phyloP scores from a whole-genome alignment of 2,329 filamentous ascomycete species.

The Apiospora phragmitis region DNA sequence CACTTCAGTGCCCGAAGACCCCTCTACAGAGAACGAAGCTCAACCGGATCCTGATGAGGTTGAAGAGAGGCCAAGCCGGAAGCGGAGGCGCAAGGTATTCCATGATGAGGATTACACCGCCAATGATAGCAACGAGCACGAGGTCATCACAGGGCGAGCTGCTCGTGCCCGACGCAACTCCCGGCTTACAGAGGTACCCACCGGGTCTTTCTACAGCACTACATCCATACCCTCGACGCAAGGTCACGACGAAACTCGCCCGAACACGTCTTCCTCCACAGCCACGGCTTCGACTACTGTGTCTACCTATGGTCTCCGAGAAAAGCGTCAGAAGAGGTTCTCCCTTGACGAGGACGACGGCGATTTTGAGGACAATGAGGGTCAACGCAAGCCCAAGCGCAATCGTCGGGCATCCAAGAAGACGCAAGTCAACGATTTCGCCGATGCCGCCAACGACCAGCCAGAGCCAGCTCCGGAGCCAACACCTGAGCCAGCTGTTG shows the following conservation, averaged over 20 bases:
- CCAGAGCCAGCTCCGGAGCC: constrained; percentile 11
- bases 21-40: constrained; percentile 14
- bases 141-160: not conserved
- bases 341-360: constrained; percentile 46
- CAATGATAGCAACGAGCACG: constrained; percentile 8
- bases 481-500: not conserved
- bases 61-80: constrained; percentile 16
- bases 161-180: constrained; percentile 18
- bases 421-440: constrained; percentile 22
- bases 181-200: constrained; percentile 38
- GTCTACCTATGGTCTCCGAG: constrained; percentile 53
- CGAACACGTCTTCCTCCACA: constrained; percentile 54
- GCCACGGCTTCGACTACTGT: constrained; percentile 49
- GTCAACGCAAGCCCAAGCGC: constrained; percentile 31
- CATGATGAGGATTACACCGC: constrained; percentile 14
- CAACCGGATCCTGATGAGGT: constrained; percentile 13
- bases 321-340: constrained; percentile 57
- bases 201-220: constrained; percentile 40
- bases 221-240: constrained; percentile 35
- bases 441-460: constrained; percentile 15
- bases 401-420: constrained; percentile 29
- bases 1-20: constrained; percentile 21
- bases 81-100: constrained; percentile 16
- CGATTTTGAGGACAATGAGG: constrained; percentile 24
- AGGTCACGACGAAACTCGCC: constrained; percentile 48